A percentile compares a stretch with the other conserved stretches of the same genome.
Evolutionary conservation across 768 basidiomycete genomes (phyloP).

Genomic region (Leccinum subtestaceum): DNA sequence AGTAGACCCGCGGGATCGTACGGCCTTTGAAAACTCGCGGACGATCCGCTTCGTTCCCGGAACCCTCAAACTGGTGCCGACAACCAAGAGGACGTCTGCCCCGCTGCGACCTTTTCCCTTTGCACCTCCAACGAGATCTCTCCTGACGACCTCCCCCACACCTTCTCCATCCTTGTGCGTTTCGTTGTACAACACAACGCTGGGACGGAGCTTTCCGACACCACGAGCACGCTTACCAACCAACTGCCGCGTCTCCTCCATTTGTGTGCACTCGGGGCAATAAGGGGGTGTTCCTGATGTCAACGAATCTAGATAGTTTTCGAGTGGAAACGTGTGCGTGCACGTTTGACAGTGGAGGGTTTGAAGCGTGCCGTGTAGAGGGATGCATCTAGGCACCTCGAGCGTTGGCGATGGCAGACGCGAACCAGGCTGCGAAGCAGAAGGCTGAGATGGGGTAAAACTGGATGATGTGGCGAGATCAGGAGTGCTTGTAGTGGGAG

Average conservation of each 20-base stretch:
- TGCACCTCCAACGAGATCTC: slow-evolving; percentile 71
- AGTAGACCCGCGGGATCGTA: slow-evolving; percentile 48
- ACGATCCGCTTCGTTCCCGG: slow-evolving; percentile 92
- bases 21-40: slow-evolving; percentile 80
- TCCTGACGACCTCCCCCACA: slow-evolving; percentile 80
- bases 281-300: slow-evolving; percentile 60
- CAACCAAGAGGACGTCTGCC: slow-evolving; percentile 84
- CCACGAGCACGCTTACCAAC: slow-evolving; percentile 78
- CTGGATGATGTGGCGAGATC: slow-evolving; percentile 14
- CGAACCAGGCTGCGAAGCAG: slow-evolving; percentile 24
- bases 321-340: slow-evolving; percentile 66
- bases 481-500: slow-evolving; percentile 11
- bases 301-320: slow-evolving; percentile 58
- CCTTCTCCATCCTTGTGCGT: slow-evolving; percentile 82
- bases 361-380: slow-evolving; percentile 84
- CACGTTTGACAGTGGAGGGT: slow-evolving; percentile 80
- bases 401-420: slow-evolving; percentile 50
- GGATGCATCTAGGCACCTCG: slow-evolving; percentile 78
- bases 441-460: slow-evolving; percentile 16
- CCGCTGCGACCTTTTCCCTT: slow-evolving; percentile 66
- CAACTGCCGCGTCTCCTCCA: slow-evolving; percentile 67
- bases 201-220: slow-evolving; percentile 77
- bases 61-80: slow-evolving; percentile 85
- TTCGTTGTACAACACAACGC: slow-evolving; percentile 91
- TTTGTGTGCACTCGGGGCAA: slow-evolving; percentile 76